Percentiles rank a stretch among this genome's conserved stretches.
Conservation (phyloP, 1,284 basidiomycete species). For the Ceratobasidium sp. region DNA sequence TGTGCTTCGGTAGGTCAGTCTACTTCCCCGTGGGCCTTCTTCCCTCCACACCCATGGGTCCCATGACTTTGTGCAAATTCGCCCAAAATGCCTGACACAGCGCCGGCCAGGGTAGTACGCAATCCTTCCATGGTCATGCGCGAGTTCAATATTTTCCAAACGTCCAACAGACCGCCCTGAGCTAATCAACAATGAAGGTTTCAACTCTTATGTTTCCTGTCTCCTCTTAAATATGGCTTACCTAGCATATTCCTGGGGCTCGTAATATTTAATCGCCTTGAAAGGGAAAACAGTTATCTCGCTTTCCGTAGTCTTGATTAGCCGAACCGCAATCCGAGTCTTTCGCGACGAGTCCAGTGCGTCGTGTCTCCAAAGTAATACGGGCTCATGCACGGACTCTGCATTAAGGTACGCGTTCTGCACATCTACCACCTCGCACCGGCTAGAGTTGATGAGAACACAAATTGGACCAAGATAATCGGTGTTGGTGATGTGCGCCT, state of each 20-base stretch:
- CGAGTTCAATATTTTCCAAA: conserved; percentile 59
- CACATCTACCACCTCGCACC: neutral
- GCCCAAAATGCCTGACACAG: conserved; percentile 1
- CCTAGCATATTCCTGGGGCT: conserved; percentile 9
- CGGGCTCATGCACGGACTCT: neutral
- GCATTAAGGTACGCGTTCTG: neutral
- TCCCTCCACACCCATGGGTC: conserved; percentile 21
- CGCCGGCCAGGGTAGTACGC: conserved; percentile 35
- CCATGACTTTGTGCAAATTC: neutral
- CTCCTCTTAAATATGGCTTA: too few species aligned
- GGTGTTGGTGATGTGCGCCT: neutral
- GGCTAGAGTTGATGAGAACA: conserved; percentile 12
- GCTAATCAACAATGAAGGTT: too few species aligned
- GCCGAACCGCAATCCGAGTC: neutral
- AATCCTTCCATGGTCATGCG: conserved; percentile 61
- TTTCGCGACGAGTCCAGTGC: conserved; percentile 2
- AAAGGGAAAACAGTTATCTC: neutral
- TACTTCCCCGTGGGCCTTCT: neutral
- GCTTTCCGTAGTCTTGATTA: neutral
- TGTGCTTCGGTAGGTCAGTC: neutral
- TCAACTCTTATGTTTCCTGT: too few species aligned
- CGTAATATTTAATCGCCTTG: conserved; percentile 8
- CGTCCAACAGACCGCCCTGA: neutral
- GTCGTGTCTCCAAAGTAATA: conserved; percentile 2
- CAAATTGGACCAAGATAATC: neutral